phyloP scores from a whole-genome alignment of 352 stramenopile species.

The Phytopythium delawarense region DNA sequence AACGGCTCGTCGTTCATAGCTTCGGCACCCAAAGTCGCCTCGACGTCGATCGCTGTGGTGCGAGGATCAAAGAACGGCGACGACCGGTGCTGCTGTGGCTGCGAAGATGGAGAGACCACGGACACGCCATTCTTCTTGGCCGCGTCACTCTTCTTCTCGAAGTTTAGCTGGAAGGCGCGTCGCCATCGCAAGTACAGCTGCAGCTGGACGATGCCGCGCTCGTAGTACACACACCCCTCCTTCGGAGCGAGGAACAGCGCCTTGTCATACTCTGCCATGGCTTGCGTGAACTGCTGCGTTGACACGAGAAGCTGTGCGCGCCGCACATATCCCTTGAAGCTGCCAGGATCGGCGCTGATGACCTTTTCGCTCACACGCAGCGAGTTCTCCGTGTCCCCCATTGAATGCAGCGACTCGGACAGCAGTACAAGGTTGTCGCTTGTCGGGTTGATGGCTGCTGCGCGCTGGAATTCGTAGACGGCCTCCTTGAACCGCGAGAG shows the following conservation, averaged over 20 bases:
- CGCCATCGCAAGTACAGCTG: constrained; percentile 67
- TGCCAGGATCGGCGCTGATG: constrained; percentile 51
- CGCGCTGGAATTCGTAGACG: constrained; percentile 59
- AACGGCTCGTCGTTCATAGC: constrained; percentile 46
- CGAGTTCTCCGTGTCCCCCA: constrained; percentile 78
- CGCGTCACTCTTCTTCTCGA: constrained; percentile 13
- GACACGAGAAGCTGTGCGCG: constrained; percentile 64
- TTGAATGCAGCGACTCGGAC: constrained; percentile 73
- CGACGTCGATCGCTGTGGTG: constrained; percentile 42
- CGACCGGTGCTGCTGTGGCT: constrained; percentile 11
- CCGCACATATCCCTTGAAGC: constrained; percentile 60
- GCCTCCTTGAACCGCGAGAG: constrained; percentile 61
- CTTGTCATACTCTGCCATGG: constrained; percentile 63
- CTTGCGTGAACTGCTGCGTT: constrained; percentile 31
- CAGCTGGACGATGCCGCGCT: constrained; percentile 68
- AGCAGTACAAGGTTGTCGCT: constrained; percentile 74
- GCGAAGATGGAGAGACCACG: constrained; percentile 1
- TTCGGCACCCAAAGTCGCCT: constrained; percentile 31
- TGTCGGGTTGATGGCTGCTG: constrained; percentile 51
- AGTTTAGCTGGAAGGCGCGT: constrained; percentile 44
- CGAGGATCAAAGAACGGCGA: constrained; percentile 31
- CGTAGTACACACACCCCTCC: constrained; percentile 58
- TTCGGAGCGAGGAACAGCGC: constrained; percentile 56
- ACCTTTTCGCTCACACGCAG: constrained; percentile 68
- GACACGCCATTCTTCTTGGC: not conserved